Conservation (phyloP, 2,329 filamentous ascomycete species). For the Fusarium buxicola region DNA sequence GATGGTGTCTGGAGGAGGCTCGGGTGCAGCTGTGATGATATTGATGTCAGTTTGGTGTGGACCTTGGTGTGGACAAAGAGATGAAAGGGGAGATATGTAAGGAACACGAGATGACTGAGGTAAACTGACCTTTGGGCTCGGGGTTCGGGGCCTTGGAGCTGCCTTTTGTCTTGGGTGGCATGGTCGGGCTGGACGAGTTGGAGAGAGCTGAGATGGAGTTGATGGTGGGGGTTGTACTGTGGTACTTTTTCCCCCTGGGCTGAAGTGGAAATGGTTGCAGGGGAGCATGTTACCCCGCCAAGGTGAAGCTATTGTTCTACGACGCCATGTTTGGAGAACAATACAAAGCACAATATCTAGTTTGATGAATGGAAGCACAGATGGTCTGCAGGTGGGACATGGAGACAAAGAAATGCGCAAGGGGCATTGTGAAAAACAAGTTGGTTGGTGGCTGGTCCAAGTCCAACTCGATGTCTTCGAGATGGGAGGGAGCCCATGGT, state of each 20-base stretch:
- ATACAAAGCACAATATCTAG: conserved; percentile 19
- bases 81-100: neutral
- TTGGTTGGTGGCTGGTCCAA: conserved; percentile 14
- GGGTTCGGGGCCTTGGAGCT: conserved; percentile 48
- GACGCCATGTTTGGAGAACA: conserved; percentile 25
- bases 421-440: conserved; percentile 1
- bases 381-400: neutral
- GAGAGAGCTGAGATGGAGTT: conserved; percentile 35
- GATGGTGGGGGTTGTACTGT: conserved; percentile 43
- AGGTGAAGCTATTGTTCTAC: conserved; percentile 41
- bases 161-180: conserved; percentile 54
- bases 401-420: conserved; percentile 5
- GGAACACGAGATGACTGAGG: neutral
- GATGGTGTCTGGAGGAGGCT: conserved; percentile 58
- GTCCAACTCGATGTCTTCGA: neutral
- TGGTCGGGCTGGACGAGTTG: conserved; percentile 41
- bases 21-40: conserved; percentile 41
- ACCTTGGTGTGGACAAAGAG: neutral
- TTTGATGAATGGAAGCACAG: neutral
- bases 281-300: conserved; percentile 43
- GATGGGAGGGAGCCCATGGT: neutral
- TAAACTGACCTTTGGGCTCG: conserved; percentile 36
- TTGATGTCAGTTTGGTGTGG: conserved; percentile 20
- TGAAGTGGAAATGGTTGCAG: conserved; percentile 27
- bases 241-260: conserved; percentile 34